Evolutionary conservation across 2,329 filamentous ascomycete genomes (phyloP).

Genomic region (Exophiala oligosperma): DNA sequence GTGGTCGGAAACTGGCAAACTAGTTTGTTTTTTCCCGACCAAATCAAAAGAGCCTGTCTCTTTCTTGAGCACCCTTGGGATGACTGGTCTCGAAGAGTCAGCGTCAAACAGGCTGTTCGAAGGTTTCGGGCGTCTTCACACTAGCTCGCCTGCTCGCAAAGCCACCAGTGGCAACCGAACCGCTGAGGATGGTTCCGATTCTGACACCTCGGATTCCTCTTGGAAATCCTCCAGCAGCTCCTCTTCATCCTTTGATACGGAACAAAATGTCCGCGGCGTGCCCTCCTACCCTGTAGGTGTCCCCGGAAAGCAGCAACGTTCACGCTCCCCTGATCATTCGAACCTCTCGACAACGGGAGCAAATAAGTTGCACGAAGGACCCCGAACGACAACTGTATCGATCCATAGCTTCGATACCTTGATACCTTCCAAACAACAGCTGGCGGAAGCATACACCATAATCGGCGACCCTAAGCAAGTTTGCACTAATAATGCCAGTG

Average conservation of each 20-base stretch:
- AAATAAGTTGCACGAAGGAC: constrained; percentile 44
- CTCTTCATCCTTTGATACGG: constrained; percentile 46
- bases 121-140: constrained; percentile 61
- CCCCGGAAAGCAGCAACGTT: constrained; percentile 50
- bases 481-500: constrained; percentile 77
- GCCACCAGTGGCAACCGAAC: constrained; percentile 45
- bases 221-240: constrained; percentile 63
- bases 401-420: constrained; percentile 66
- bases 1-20: constrained; percentile 58
- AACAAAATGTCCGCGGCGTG: constrained; percentile 51
- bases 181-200: constrained; percentile 42
- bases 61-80: constrained; percentile 49
- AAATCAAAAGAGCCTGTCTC: constrained; percentile 53
- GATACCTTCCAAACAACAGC: constrained; percentile 73
- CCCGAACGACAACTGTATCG: constrained; percentile 67
- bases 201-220: constrained; percentile 49
- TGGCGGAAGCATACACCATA: constrained; percentile 79
- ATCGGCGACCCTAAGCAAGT: constrained; percentile 80
- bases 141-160: constrained; percentile 49
- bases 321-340: constrained; percentile 48
- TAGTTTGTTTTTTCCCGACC: constrained; percentile 59
- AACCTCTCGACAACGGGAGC: constrained; percentile 57
- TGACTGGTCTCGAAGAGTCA: constrained; percentile 50
- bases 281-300: constrained; percentile 33
- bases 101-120: constrained; percentile 59